phyloP scores from a whole-genome alignment of 371 early-diverging fungal species.

The Dinochytrium kinnereticum region DNA sequence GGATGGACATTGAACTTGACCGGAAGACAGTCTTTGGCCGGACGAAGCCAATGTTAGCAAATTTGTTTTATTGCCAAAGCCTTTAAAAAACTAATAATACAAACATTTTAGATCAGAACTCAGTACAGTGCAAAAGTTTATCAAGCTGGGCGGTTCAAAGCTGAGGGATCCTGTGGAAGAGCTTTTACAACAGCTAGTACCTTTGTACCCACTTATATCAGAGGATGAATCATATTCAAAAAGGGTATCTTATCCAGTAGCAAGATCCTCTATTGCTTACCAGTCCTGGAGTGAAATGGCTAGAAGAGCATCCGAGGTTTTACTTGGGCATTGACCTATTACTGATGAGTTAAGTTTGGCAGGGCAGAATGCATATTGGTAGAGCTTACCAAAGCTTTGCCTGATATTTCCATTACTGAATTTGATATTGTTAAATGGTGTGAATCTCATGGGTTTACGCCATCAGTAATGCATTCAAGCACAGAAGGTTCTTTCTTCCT shows the following conservation, averaged over 20 bases:
- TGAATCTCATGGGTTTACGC: not conserved
- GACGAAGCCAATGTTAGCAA: not conserved
- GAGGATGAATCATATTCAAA: not conserved
- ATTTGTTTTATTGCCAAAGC: not conserved
- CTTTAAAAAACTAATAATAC: too few relatives aligned
- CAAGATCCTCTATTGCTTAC: not conserved
- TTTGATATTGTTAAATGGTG: not conserved
- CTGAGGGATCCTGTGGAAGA: too few relatives aligned
- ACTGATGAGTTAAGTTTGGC: not conserved
- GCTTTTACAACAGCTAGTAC: not conserved
- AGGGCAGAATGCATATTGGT: not conserved
- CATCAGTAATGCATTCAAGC: too few relatives aligned
- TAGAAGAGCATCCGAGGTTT: not conserved
- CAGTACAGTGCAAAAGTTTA: too few relatives aligned
- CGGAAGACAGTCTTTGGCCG: conserved; percentile 60
- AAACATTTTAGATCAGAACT: too few relatives aligned
- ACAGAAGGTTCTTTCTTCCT: too few relatives aligned
- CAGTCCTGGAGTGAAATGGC: not conserved
- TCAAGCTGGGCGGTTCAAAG: too few relatives aligned
- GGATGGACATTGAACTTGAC: conserved; percentile 83
- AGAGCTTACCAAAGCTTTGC: too few relatives aligned
- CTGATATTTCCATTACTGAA: too few relatives aligned
- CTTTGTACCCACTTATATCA: not conserved
- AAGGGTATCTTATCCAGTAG: not conserved
- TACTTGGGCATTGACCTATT: not conserved